Conservation (phyloP, 352 stramenopile genomes). For the Elongisporangium senticosum region DNA sequence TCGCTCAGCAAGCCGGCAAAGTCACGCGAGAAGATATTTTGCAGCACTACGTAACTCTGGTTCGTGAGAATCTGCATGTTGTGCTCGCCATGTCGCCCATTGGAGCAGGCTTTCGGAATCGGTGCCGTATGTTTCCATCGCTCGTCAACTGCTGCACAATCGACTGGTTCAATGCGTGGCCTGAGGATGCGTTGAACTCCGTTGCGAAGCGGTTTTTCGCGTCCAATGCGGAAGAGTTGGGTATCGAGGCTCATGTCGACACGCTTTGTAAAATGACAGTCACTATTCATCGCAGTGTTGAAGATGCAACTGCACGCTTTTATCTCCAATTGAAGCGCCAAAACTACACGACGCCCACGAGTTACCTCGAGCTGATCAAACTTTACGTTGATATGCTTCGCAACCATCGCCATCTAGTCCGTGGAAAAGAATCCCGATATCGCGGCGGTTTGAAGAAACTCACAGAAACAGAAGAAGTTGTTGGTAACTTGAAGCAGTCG, state of each 20-base stretch:
- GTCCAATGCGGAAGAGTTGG: slow-evolving; percentile 72
- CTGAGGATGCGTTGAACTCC: slow-evolving; percentile 89
- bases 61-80: slow-evolving; percentile 92
- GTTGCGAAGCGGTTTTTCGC: slow-evolving; percentile 90
- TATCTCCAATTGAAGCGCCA: slow-evolving; percentile 83
- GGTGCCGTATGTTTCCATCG: slow-evolving; percentile 92
- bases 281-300: slow-evolving; percentile 90
- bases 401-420: slow-evolving; percentile 79
- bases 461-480: slow-evolving; percentile 89
- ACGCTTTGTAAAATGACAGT: slow-evolving; percentile 90
- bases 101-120: slow-evolving; percentile 87
- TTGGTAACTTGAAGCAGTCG: slow-evolving; percentile 88
- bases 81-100: slow-evolving; percentile 93
- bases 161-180: slow-evolving; percentile 96
- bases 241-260: slow-evolving; percentile 86
- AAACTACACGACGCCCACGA: slow-evolving; percentile 95
- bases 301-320: slow-evolving; percentile 73
- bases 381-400: slow-evolving; percentile 91
- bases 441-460: slow-evolving; percentile 89
- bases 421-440: slow-evolving; percentile 77
- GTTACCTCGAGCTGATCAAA: slow-evolving; percentile 94
- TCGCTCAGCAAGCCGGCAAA: slow-evolving; percentile 74
- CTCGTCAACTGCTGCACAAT: slow-evolving; percentile 94
- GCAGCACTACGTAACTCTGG: slow-evolving; percentile 86
- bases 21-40: slow-evolving; percentile 82